These are phyloP conservation scores for Cucurbitaria berberidis DNA, from an alignment of 2,329 filamentous ascomycete genomes.

Conservation along the genomic window DNA sequence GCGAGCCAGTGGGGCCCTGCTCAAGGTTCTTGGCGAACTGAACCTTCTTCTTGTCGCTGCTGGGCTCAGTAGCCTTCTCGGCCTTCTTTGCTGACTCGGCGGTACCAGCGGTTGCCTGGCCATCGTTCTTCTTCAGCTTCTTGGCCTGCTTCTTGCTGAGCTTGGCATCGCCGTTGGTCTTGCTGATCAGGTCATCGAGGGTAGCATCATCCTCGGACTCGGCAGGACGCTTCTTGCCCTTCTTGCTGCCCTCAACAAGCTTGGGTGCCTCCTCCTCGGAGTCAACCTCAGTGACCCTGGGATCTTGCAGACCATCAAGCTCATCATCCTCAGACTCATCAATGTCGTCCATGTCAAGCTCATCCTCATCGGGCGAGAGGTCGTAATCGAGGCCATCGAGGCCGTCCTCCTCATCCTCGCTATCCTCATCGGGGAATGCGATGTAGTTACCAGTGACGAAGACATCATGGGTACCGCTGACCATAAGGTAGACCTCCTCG, in stretches of 20 bases:
- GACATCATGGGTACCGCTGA: constrained; percentile 86
- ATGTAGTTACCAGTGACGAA: constrained; percentile 97
- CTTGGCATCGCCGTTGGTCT: constrained; percentile 73
- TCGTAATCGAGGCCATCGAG: constrained; percentile 74
- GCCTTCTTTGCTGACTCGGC: constrained; percentile 62
- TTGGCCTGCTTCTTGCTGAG: constrained; percentile 96
- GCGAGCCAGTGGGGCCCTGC: constrained; percentile 79
- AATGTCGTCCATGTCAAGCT: constrained; percentile 63
- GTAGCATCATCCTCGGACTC: constrained; percentile 66
- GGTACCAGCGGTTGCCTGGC: constrained; percentile 70
- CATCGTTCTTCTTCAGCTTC: constrained; percentile 99
- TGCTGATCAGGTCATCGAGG: constrained; percentile 85
- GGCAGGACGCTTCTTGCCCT: constrained; percentile 90
- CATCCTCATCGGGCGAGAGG: constrained; percentile 78
- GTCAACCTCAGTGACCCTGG: constrained; percentile 83
- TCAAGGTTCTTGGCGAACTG: constrained; percentile 99
- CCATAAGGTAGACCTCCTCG: constrained; percentile 91
- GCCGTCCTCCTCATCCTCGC: constrained; percentile 67
- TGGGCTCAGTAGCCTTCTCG: constrained; percentile 58
- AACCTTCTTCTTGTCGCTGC: constrained; percentile 81
- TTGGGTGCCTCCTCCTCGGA: constrained; percentile 71
- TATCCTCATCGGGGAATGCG: constrained; percentile 67
- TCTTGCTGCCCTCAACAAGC: constrained; percentile 55
- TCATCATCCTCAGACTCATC: constrained; percentile 57
- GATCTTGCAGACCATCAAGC: constrained; percentile 70